phyloP scores from a whole-genome alignment of 345 rosid species.

The Mallotus nudiflorus region DNA sequence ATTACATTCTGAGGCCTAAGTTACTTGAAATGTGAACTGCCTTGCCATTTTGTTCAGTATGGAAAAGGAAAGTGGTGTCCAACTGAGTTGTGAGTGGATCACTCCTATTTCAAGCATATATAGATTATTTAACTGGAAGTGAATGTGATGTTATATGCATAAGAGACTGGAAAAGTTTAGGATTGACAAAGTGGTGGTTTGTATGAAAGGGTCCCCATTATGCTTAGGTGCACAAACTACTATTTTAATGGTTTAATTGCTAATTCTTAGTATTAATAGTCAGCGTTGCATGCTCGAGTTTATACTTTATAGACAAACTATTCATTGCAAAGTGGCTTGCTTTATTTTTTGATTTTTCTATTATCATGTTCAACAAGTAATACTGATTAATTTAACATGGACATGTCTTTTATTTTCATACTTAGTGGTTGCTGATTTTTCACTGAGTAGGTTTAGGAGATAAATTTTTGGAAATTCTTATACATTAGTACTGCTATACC shows the following conservation, averaged over 20 bases:
- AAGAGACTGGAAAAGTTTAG: neutral
- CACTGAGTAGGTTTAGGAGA: neutral
- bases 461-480: neutral
- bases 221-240: neutral
- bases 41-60: too few relatives aligned
- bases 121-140: too few relatives aligned
- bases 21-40: neutral
- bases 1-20: neutral
- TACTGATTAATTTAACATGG: neutral
- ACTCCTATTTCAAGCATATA: neutral
- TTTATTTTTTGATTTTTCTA: neutral
- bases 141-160: neutral
- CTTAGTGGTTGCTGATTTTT: constrained; percentile 2
- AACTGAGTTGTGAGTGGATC: neutral
- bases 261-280: neutral
- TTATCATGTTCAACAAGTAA: neutral
- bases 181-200: neutral
- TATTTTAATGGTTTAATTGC: neutral
- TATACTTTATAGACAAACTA: neutral
- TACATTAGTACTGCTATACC: too few relatives aligned
- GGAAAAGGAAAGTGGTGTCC: neutral
- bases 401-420: neutral
- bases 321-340: neutral
- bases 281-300: neutral
- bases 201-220: neutral